A percentile compares a stretch with the other conserved stretches of the same genome.
Evolutionary conservation across 1,284 basidiomycete genomes (phyloP).

Genomic region (Cutaneotrichosporon dermatis): DNA sequence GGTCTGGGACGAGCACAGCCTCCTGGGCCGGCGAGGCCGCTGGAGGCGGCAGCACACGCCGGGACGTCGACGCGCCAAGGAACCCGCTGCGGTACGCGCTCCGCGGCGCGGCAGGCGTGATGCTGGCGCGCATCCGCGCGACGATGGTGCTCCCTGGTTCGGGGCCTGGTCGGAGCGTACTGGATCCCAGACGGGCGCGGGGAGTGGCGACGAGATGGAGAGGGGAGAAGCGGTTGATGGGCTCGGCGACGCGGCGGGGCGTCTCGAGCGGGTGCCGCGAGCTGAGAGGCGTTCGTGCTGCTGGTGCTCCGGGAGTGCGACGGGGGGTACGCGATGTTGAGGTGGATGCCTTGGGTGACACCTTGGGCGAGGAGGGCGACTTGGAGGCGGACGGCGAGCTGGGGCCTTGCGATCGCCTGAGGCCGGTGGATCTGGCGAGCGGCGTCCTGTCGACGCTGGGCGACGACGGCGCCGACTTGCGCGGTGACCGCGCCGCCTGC

Average conservation of each 20-base stretch:
- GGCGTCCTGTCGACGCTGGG: not conserved
- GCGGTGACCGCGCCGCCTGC: not conserved
- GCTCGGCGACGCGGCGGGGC: no score
- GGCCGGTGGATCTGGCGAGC: no score
- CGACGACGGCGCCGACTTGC: not conserved
- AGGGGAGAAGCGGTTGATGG: not conserved
- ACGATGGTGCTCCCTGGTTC: constrained; percentile 4
- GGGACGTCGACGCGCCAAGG: not conserved
- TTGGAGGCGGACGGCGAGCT: no score
- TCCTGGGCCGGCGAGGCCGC: not conserved
- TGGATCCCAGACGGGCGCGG: not conserved
- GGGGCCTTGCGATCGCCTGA: no score
- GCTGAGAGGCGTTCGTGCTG: no score
- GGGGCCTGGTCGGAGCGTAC: not conserved
- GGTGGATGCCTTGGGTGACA: no score
- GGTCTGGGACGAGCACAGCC: not conserved
- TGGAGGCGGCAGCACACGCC: not conserved
- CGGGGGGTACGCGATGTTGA: no score
- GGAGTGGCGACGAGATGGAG: not conserved
- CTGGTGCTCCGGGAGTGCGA: no score
- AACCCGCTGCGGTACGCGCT: not conserved
- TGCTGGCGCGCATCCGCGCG: constrained; percentile 6
- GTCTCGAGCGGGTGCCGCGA: no score
- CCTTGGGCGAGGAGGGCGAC: no score
- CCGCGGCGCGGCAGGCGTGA: constrained; percentile 4